A percentile compares a stretch with the other conserved stretches of the same genome.
Conservation (phyloP, 2,329 filamentous ascomycete species). For the Phyllosticta paracitricarpa region DNA sequence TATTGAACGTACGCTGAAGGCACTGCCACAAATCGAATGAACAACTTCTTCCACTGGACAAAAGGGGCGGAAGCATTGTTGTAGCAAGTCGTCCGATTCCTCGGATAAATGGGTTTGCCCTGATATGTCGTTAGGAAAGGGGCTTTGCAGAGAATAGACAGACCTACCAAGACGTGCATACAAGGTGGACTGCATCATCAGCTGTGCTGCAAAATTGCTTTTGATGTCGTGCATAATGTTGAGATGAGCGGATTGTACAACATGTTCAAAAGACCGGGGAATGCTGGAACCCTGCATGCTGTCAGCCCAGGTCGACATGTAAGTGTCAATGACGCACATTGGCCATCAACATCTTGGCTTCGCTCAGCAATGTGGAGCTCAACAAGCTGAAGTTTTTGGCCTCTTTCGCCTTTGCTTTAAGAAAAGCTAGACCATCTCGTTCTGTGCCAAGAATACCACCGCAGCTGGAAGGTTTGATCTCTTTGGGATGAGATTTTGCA, state of each 20-base stretch:
- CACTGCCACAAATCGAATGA: conserved; percentile 61
- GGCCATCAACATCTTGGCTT: conserved; percentile 69
- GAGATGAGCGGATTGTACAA: conserved; percentile 74
- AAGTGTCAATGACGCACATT: conserved; percentile 48
- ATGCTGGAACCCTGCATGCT: conserved; percentile 44
- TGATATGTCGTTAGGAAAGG: conserved; percentile 13
- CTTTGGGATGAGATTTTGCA: conserved; percentile 68
- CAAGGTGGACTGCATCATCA: conserved; percentile 61
- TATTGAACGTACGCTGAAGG: conserved; percentile 43
- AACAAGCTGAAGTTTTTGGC: conserved; percentile 76
- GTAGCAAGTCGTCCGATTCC: conserved; percentile 61
- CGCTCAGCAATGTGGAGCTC: conserved; percentile 73
- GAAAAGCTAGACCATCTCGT: conserved; percentile 70
- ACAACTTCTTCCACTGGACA: conserved; percentile 68
- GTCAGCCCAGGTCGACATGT: conserved; percentile 23
- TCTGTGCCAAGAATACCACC: conserved; percentile 67
- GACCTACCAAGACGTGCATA: conserved; percentile 64
- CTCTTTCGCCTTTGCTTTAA: conserved; percentile 79
- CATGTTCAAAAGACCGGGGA: conserved; percentile 58
- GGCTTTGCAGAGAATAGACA: not conserved
- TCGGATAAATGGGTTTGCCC: conserved; percentile 48
- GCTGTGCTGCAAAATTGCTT: conserved; percentile 61
- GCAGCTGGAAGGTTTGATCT: conserved; percentile 60
- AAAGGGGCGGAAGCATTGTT: conserved; percentile 57
- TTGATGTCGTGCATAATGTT: conserved; percentile 68